A percentile compares a stretch with the other conserved stretches of the same genome.
Evolutionary conservation across 2,329 filamentous ascomycete genomes (phyloP).

Genomic region (Phoma sp.): DNA sequence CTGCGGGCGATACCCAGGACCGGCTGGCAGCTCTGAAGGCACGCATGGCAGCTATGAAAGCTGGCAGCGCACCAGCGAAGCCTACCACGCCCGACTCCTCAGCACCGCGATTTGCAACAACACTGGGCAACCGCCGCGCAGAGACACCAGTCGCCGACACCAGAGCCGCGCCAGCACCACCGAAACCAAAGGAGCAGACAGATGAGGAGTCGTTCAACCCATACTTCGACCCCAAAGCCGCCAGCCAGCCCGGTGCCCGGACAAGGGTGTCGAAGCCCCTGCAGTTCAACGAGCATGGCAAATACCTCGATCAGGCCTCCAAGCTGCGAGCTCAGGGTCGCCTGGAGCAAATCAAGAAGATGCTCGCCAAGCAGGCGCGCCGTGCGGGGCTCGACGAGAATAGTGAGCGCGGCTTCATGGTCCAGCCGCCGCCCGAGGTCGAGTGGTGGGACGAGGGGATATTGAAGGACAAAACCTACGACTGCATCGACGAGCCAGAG

Average conservation of each 20-base stretch:
- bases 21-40: constrained; percentile 31
- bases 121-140: constrained; percentile 60
- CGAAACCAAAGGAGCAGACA: constrained; percentile 47
- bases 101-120: constrained; percentile 61
- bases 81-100: constrained; percentile 49
- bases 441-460: constrained; percentile 99
- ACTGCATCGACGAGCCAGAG: constrained; percentile 67
- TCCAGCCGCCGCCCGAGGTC: constrained; percentile 82
- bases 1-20: constrained; percentile 14
- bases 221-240: constrained; percentile 77
- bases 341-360: constrained; percentile 92
- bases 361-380: constrained; percentile 83
- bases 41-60: constrained; percentile 38
- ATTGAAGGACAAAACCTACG: constrained; percentile 76
- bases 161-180: constrained; percentile 45
- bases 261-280: constrained; percentile 75
- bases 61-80: constrained; percentile 68
- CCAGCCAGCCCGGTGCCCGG: constrained; percentile 55
- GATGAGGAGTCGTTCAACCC: constrained; percentile 74
- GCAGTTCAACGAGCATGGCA: constrained; percentile 92
- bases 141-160: constrained; percentile 44
- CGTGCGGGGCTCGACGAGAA: constrained; percentile 96
- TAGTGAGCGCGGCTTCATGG: constrained; percentile 85
- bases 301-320: constrained; percentile 94
- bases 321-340: constrained; percentile 85